Evolutionary conservation across 768 basidiomycete species (phyloP).

Genomic region (Glaciozyma antarctica): DNA sequence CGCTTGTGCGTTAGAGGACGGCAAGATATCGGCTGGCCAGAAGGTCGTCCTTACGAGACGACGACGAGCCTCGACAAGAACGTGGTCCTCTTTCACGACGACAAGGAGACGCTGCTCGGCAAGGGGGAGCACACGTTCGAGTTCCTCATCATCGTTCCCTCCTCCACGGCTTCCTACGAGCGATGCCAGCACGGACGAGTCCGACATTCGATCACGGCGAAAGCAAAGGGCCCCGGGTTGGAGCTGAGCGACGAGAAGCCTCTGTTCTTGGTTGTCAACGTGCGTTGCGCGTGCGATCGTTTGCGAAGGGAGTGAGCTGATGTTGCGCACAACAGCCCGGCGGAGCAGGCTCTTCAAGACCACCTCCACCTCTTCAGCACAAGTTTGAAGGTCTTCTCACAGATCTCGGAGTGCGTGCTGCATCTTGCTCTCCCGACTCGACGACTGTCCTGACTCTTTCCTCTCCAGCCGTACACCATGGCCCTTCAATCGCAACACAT

Average conservation of each 20-base stretch:
- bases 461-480: slow-evolving; percentile 23
- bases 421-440: not conserved
- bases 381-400: slow-evolving; percentile 23
- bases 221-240: slow-evolving; percentile 23
- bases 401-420: slow-evolving; percentile 20
- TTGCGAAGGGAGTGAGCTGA: not conserved
- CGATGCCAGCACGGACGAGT: slow-evolving; percentile 29
- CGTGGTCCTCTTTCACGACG: slow-evolving; percentile 11
- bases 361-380: slow-evolving; percentile 26
- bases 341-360: slow-evolving; percentile 11
- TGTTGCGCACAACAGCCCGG: not conserved
- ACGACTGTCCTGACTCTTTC: not conserved
- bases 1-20: not conserved
- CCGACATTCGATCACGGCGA: slow-evolving; percentile 23
- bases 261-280: slow-evolving; percentile 21
- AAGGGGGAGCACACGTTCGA: slow-evolving; percentile 29
- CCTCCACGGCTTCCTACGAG: slow-evolving; percentile 17
- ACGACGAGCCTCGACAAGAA: slow-evolving; percentile 16
- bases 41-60: slow-evolving; percentile 22
- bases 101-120: slow-evolving; percentile 12
- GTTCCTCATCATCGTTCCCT: slow-evolving; percentile 29
- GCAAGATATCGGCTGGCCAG: slow-evolving; percentile 24
- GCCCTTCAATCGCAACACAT: slow-evolving; percentile 20
- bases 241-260: slow-evolving; percentile 21
- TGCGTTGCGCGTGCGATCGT: not conserved